These are phyloP conservation scores for Pyrus betulifolia DNA, from an alignment of 306 rosid genomes.

Conservation along the genomic window DNA sequence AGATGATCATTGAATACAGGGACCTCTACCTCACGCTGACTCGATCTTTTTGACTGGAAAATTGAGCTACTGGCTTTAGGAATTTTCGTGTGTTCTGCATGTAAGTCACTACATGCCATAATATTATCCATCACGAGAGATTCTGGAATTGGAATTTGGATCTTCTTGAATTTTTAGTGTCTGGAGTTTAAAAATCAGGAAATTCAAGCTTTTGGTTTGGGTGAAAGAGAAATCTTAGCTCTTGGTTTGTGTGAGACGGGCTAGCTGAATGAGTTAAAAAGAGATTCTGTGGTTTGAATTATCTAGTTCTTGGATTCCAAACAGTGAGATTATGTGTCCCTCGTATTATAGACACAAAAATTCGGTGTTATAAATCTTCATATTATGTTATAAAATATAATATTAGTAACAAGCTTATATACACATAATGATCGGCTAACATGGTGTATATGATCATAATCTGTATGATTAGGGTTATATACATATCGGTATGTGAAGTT, in stretches of 20 bases:
- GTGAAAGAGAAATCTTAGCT: too few relatives aligned
- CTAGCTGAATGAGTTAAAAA: too few relatives aligned
- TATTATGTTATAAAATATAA: too few relatives aligned
- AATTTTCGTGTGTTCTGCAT: constrained; percentile 12
- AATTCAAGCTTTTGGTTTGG: too few relatives aligned
- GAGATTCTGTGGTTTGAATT: too few relatives aligned
- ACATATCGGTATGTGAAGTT: neutral
- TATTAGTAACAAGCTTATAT: neutral
- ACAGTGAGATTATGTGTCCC: too few relatives aligned
- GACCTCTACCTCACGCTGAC: neutral
- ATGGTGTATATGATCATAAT: neutral
- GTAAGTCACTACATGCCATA: neutral
- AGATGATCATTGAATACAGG: neutral
- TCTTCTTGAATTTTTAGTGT: too few relatives aligned
- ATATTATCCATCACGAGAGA: neutral
- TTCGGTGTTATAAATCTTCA: too few relatives aligned
- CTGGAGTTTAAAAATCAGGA: too few relatives aligned
- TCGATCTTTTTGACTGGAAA: neutral
- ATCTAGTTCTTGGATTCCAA: too few relatives aligned
- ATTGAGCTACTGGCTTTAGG: neutral
- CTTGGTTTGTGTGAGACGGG: too few relatives aligned
- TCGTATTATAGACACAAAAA: too few relatives aligned
- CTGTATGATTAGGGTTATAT: neutral
- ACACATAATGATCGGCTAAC: neutral
- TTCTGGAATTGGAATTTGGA: neutral